Conservation (phyloP, 2,329 filamentous ascomycete genomes). For the Phaeosphaeria sp. region DNA sequence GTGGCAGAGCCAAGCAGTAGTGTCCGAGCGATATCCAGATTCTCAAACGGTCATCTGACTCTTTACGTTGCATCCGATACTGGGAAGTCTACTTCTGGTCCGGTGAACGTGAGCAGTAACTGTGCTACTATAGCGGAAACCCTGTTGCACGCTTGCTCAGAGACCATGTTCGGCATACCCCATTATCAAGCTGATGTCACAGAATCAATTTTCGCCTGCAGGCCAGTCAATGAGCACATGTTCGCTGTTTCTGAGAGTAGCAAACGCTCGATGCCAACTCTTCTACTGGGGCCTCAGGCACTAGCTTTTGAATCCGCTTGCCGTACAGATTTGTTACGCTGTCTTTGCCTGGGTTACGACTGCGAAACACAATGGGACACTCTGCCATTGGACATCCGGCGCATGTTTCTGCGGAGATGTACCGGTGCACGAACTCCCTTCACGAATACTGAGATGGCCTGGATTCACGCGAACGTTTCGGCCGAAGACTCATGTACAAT, state of each 20-base stretch:
- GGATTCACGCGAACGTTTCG: constrained; percentile 53
- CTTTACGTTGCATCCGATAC: constrained; percentile 43
- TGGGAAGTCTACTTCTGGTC: constrained; percentile 23
- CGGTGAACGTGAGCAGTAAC: constrained; percentile 44
- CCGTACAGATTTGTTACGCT: constrained; percentile 55
- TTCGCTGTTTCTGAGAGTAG: constrained; percentile 41
- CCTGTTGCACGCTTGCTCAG: constrained; percentile 41
- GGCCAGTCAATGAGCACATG: constrained; percentile 18
- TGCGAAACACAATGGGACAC: constrained; percentile 60
- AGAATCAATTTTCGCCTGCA: constrained; percentile 42
- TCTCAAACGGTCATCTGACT: constrained; percentile 34
- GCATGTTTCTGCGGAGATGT: constrained; percentile 55
- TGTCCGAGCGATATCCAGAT: constrained; percentile 46
- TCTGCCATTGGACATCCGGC: constrained; percentile 55
- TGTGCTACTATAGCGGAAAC: constrained; percentile 43
- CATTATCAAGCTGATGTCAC: constrained; percentile 41
- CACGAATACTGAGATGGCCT: constrained; percentile 50
- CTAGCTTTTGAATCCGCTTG: constrained; percentile 31
- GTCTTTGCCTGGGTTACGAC: constrained; percentile 58
- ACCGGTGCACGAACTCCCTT: constrained; percentile 51
- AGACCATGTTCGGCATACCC: constrained; percentile 42
- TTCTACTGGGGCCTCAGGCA: constrained; percentile 18
- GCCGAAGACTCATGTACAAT: constrained; percentile 49
- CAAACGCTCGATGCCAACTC: constrained; percentile 43
- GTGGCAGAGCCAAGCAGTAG: constrained; percentile 40